Evolutionary conservation across 73 alveolate species (phyloP).

Genomic region (Breviolum minutum): DNA sequence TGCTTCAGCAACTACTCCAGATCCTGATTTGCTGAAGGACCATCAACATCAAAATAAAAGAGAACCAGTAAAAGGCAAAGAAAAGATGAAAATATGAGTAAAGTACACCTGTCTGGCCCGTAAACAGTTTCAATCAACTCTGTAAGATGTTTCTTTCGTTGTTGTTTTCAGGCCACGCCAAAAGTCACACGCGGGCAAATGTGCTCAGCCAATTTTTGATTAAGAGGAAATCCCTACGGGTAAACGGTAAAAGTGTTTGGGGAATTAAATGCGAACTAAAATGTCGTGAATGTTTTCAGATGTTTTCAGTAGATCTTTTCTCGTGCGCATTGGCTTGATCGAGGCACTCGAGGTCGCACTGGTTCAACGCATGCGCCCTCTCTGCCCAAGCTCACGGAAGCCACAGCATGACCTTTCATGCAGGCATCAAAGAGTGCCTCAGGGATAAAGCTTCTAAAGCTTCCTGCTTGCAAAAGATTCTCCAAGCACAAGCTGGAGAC

Average conservation of each 20-base stretch:
- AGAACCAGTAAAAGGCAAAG: background rate
- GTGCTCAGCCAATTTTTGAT: too few relatives aligned
- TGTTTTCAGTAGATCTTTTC: too few relatives aligned
- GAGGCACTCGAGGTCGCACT: slow-evolving; percentile 72
- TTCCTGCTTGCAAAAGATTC: background rate
- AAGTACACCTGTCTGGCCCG: background rate
- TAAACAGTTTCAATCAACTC: background rate
- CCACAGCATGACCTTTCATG: slow-evolving; percentile 52
- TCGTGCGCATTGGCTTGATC: background rate
- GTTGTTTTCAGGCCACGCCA: too few relatives aligned
- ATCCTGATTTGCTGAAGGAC: background rate
- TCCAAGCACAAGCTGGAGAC: background rate
- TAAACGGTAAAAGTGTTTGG: too few relatives aligned
- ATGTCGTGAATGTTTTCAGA: too few relatives aligned
- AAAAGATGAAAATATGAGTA: background rate
- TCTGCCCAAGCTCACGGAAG: slow-evolving; percentile 38
- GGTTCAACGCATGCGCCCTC: slow-evolving; percentile 94
- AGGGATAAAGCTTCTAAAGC: background rate
- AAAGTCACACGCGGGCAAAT: too few relatives aligned
- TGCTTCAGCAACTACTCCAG: background rate
- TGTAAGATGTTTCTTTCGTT: too few relatives aligned
- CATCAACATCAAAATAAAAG: too few relatives aligned
- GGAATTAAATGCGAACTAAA: too few relatives aligned
- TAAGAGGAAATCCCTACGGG: too few relatives aligned
- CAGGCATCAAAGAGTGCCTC: slow-evolving; percentile 79